Base-by-base conservation (phyloP, 2,329 filamentous ascomycete genomes). In the Cryphonectria radicalis region DNA sequence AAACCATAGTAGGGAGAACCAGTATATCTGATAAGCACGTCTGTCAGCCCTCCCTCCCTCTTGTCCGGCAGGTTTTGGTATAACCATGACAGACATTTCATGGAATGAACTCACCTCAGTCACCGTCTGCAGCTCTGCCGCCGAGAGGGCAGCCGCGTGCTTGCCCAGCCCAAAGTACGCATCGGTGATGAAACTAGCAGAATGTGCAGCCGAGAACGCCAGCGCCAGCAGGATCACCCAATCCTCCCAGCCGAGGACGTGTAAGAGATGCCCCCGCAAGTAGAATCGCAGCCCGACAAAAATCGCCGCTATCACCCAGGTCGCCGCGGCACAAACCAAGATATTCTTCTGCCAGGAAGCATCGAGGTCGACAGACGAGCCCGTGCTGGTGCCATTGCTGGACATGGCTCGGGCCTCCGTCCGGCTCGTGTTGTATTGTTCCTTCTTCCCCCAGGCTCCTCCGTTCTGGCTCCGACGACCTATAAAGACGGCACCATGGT, bases 191-290 rank as follows among this genome's bases (percentile, higher is more conserved):
- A 55, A 73, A 2, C 63, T 60, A n/a, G 63, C 63, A 42, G 66
- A 69, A n/a, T 71, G 42, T 14, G 53, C 64, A 22, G 62, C 53
- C 42, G 72, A 73, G 55, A 73, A 73, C n/a, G 78, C 76, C 40
- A 80, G 67, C 11, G 79, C 75, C 37, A 77, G 70, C n/a, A 81
- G 17, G 59, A 80, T 77, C 5, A 77, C 75, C 75, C 79, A 80
- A 69, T 81, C 80, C 66, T 81, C 80, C 4, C 73, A 28, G 69
- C 79, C 79, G 67, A 79, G 77, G 59, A 79, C 76, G 70, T 78
- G 78, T 59, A 80, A 77, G 68, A 81, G 68, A 8, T 74, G 71
- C 7, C 76, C 74, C 68, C 80, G 72, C 37, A 79, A 79, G 57
- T 78, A 80, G 55, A 81, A 74, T 4, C 79, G 79, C 40, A 78